These are phyloP conservation scores for Neurospora cerealis DNA, from an alignment of 495 filamentous ascomycete genomes.

Conservation along the genomic window DNA sequence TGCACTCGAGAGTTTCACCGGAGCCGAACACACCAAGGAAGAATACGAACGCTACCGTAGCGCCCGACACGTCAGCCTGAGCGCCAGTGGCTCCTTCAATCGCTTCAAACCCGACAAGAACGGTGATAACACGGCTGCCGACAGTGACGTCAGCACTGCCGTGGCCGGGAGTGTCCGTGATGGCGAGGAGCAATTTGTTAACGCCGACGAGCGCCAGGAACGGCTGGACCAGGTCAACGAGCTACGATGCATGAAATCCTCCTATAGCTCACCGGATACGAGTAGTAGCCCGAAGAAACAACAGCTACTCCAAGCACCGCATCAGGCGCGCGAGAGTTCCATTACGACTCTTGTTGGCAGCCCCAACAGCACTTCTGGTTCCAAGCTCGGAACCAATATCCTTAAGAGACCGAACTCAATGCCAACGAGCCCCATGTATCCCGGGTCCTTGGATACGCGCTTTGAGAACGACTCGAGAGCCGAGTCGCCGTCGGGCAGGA, in stretches of 20 bases:
- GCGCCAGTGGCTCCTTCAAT: constrained; percentile 15
- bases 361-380: neutral
- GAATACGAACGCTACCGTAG: constrained; percentile 38
- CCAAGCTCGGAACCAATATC: neutral
- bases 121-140: constrained; percentile 9
- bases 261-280: neutral
- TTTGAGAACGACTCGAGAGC: neutral
- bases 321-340: constrained; percentile 5
- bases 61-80: constrained; percentile 26
- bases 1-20: constrained; percentile 61
- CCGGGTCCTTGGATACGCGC: neutral
- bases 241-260: neutral
- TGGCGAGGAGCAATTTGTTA: constrained; percentile 1
- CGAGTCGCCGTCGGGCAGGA: neutral
- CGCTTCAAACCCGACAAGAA: constrained; percentile 13
- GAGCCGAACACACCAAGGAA: constrained; percentile 39
- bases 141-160: constrained; percentile 27
- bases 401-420: neutral
- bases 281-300: neutral
- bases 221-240: neutral
- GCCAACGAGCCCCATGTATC: neutral
- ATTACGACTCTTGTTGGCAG: neutral
- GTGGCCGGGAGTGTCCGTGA: constrained; percentile 11
- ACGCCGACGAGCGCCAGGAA: neutral
- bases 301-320: neutral